Conservation (phyloP, 1,284 basidiomycete genomes). For the Malassezia brasiliensis region DNA sequence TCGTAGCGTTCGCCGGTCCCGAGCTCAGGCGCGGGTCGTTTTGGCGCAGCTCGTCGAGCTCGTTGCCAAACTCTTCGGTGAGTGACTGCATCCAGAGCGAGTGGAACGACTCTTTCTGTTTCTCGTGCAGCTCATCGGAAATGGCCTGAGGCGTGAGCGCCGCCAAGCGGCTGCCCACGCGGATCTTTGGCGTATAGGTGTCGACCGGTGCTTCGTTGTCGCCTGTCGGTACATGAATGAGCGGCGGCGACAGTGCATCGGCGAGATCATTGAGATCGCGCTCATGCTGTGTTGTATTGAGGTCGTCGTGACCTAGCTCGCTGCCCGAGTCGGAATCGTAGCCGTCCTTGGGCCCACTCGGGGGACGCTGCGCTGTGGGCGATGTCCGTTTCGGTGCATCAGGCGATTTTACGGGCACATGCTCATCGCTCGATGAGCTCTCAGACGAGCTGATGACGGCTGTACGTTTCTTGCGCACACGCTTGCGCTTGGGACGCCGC, state of each 20-base stretch:
- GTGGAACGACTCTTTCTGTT: conserved; percentile 20
- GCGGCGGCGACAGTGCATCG: neutral
- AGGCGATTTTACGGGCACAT: neutral
- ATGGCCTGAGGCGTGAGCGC: neutral
- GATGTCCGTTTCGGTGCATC: neutral
- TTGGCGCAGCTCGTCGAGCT: conserved; percentile 27
- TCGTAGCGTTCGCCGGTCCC: neutral
- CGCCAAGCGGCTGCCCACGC: neutral
- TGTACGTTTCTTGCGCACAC: conserved; percentile 16
- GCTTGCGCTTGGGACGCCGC: conserved; percentile 15
- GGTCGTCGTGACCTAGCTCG: conserved; percentile 12
- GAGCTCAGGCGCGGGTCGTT: conserved; percentile 2
- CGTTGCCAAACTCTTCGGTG: conserved; percentile 33
- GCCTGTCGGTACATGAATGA: neutral
- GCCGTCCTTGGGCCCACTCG: conserved; percentile 2
- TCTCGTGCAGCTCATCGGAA: conserved; percentile 7
- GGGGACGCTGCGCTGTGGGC: neutral
- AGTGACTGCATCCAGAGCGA: conserved; percentile 29
- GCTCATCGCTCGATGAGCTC: conserved; percentile 6
- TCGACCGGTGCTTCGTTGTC: neutral
- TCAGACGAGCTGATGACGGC: neutral
- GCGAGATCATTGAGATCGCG: neutral
- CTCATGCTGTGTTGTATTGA: conserved; percentile 13
- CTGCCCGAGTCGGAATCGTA: conserved; percentile 18
- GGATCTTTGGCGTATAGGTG: neutral